Percentiles rank a stretch among this genome's conserved stretches.
phyloP scores from a whole-genome alignment of 768 basidiomycete species.

The Amanita phalloides region DNA sequence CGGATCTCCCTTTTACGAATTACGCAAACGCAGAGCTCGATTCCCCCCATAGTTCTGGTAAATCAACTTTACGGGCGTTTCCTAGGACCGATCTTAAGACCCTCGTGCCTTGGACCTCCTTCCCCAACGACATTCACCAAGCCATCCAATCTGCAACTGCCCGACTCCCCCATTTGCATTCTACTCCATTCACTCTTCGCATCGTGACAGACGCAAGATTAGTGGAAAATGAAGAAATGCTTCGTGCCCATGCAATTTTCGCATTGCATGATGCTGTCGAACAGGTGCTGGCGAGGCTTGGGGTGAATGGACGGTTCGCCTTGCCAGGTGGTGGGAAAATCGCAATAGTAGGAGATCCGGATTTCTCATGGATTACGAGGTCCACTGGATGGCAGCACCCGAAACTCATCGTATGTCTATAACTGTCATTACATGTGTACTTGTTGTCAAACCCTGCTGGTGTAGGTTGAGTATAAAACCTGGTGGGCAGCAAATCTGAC shows the following conservation, averaged over 20 bases:
- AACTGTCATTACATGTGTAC: background rate
- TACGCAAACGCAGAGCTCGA: slow-evolving; percentile 3
- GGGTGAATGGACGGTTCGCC: slow-evolving; percentile 9
- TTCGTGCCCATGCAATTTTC: slow-evolving; percentile 2
- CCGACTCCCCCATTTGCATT: slow-evolving; percentile 6
- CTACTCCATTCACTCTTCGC: slow-evolving; percentile 2
- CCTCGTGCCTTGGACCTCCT: slow-evolving; percentile 8
- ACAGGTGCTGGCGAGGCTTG: slow-evolving; percentile 7
- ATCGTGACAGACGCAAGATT: background rate
- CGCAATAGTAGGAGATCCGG: slow-evolving; percentile 6
- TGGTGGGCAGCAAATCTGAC: slow-evolving; percentile 7
- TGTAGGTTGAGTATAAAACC: slow-evolving; percentile 10
- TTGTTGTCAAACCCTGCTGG: background rate
- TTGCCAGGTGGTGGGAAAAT: slow-evolving; percentile 4
- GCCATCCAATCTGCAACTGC: slow-evolving; percentile 8
- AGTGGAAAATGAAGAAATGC: background rate
- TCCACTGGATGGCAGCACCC: slow-evolving; percentile 4
- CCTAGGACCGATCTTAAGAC: slow-evolving; percentile 7
- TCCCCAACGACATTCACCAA: slow-evolving; percentile 7
- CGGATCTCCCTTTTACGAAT: slow-evolving; percentile 5
- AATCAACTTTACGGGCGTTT: slow-evolving; percentile 1
- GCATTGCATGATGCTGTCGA: slow-evolving; percentile 8
- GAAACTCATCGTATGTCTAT: slow-evolving; percentile 8
- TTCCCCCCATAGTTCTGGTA: slow-evolving; percentile 1
- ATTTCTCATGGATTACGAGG: slow-evolving; percentile 9